Base-by-base conservation (phyloP, 2,329 filamentous ascomycete species). In the Phaeosphaeriaceae sp. region DNA sequence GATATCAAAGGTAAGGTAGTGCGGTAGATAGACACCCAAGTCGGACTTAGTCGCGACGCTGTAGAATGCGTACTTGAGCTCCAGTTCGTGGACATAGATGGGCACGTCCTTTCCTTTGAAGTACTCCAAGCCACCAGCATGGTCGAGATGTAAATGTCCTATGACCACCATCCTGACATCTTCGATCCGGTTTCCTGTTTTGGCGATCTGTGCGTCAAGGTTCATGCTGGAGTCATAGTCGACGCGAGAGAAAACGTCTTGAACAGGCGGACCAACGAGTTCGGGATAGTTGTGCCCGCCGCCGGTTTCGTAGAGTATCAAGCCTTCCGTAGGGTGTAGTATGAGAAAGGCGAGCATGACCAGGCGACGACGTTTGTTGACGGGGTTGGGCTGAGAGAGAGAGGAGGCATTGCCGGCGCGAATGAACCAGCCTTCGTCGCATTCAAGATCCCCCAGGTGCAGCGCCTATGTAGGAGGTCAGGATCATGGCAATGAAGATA, bases 91-190 rank as follows among this genome's bases (percentile, higher is more conserved):
- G 26, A 75, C 74, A 54, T 76, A 77, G 54, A 79, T 71, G 3
- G 73, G 73, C 7, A 78, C 63, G 13, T 71, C 69, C 17, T 72
- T 78, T 48, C 70, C 69, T 40, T 65, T 63, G 65, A 78, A 78
- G 42, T 66, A 65, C 19, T 77, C 75, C 1, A 78, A 58, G 1
- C 76, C 76, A 0, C 77, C 75, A 0, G 76, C 74, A 49, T 78
- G 77, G 50, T 78, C 76, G 40, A 77, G 64, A 53, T 77, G 75
- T 22, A 78, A 58, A 52, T 78, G 77, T 8, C 76, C 76, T 57
- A 78, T 76, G 42, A 78, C 71, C 0, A 78, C 72, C 53, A 73
- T 74, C 51, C 72, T 76, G 6, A 78, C 60, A 54, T 78, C 75
- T 32, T 72, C 72, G 52, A 78, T 76, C 21, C 69, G 58, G 56